A percentile compares a stretch with the other conserved stretches of the same genome.
These are phyloP conservation scores for Picea abies DNA, from an alignment of 83 land plant species.

Conservation along the genomic window DNA sequence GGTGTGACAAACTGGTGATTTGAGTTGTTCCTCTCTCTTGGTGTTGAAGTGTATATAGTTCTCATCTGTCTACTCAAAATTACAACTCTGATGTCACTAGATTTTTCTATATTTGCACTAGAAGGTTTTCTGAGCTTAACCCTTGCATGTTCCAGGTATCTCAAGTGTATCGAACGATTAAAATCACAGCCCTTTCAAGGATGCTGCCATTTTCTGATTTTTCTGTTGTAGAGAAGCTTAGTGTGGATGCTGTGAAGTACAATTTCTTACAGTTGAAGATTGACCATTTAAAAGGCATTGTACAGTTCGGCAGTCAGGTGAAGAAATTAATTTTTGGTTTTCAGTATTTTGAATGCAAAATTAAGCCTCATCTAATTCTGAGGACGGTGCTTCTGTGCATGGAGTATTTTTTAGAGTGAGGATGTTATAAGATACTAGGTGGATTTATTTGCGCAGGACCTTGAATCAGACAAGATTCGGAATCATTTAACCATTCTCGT, in stretches of 20 bases:
- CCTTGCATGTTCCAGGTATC: constrained; percentile 26
- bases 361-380: background rate
- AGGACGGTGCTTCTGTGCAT: background rate
- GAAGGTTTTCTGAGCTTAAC: background rate
- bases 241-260: constrained; percentile 89
- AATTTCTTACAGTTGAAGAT: constrained; percentile 80
- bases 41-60: no score
- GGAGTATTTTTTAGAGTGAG: background rate
- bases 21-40: no score
- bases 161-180: constrained; percentile 84
- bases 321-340: constrained; percentile 11
- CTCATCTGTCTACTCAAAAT: no score
- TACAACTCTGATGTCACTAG: no score
- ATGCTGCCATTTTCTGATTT: constrained; percentile 89
- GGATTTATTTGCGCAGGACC: constrained; percentile 46
- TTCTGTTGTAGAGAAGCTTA: constrained; percentile 68
- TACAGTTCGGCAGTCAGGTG: constrained; percentile 79
- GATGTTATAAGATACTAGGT: background rate
- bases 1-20: no score
- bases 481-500: constrained; percentile 77
- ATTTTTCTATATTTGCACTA: no score
- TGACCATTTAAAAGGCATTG: constrained; percentile 72
- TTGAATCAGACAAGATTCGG: constrained; percentile 80
- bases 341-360: background rate
- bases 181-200: constrained; percentile 54